Conservation (phyloP, 2,329 filamentous ascomycete species). For the Claviceps maximensis region DNA sequence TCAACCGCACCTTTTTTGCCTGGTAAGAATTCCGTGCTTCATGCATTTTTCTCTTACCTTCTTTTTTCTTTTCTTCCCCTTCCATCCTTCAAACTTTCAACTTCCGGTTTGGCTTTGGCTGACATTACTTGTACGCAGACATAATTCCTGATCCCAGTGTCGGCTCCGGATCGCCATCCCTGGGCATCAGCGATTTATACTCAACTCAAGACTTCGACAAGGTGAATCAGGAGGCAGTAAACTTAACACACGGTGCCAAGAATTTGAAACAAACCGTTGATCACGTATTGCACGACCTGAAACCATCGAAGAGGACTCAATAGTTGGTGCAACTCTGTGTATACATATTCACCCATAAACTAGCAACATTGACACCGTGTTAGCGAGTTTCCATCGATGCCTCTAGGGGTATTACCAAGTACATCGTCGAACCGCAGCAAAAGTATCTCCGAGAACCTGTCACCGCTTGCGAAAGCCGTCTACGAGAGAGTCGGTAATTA, state of each 20-base stretch:
- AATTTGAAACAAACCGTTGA: conserved; percentile 58
- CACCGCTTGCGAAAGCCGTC: conserved; percentile 32
- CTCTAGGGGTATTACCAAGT: conserved; percentile 8
- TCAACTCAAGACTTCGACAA: conserved; percentile 45
- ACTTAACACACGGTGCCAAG: conserved; percentile 44
- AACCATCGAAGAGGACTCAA: conserved; percentile 54
- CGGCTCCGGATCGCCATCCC: conserved; percentile 40
- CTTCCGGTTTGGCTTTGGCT: background rate
- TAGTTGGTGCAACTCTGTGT: conserved; percentile 35
- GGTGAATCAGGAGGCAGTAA: conserved; percentile 57
- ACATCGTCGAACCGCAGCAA: conserved; percentile 11
- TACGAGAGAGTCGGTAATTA: conserved; percentile 27
- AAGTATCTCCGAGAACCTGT: conserved; percentile 28
- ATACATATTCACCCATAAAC: background rate
- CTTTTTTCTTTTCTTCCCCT: background rate
- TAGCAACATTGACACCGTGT: background rate
- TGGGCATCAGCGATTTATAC: conserved; percentile 38
- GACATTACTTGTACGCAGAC: conserved; percentile 26
- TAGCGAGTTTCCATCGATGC: conserved; percentile 38
- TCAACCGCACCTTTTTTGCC: conserved; percentile 68
- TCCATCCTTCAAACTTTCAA: background rate
- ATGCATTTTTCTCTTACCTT: background rate
- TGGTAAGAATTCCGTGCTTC: conserved; percentile 32
- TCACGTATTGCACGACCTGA: conserved; percentile 62
- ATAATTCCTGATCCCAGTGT: conserved; percentile 53